These are phyloP conservation scores for Conticribra weissflogii DNA, from an alignment of 108 stramenopile species.

Conservation along the genomic window DNA sequence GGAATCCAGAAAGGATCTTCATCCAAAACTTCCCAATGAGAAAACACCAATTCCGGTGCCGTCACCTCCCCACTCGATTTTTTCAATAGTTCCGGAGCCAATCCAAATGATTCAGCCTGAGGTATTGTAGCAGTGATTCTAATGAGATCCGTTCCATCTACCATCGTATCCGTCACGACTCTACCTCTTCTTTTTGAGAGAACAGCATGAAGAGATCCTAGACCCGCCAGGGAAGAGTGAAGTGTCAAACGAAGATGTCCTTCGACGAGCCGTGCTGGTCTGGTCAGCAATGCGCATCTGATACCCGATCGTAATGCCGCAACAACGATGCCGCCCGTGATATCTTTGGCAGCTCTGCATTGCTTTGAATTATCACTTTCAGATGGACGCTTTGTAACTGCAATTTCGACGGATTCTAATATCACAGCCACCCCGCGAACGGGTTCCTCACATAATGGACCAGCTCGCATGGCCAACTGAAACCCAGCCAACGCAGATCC, in stretches of 20 bases:
- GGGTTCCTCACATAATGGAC: slow-evolving; percentile 90
- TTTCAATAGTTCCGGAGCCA: slow-evolving; percentile 81
- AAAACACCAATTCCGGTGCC: slow-evolving; percentile 86
- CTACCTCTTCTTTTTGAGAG: slow-evolving; percentile 86
- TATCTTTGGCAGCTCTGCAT: slow-evolving; percentile 49
- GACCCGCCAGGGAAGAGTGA: slow-evolving; percentile 79
- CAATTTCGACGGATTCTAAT: slow-evolving; percentile 83
- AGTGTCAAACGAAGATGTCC: slow-evolving; percentile 79
- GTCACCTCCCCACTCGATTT: slow-evolving; percentile 90
- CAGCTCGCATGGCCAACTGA: slow-evolving; percentile 76
- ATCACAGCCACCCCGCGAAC: slow-evolving; percentile 79
- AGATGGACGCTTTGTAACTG: slow-evolving; percentile 37
- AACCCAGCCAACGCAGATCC: slow-evolving; percentile 84
- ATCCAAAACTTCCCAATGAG: slow-evolving; percentile 82
- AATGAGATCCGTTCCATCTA: slow-evolving; percentile 90
- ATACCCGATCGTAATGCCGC: slow-evolving; percentile 78
- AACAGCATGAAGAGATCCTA: slow-evolving; percentile 82
- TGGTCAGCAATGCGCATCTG: slow-evolving; percentile 77
- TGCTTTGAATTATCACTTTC: neutral
- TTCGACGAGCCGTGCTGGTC: too few species aligned
- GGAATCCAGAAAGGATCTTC: slow-evolving; percentile 96
- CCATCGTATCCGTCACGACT: slow-evolving; percentile 88
- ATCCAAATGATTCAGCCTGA: slow-evolving; percentile 85
- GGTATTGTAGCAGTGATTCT: slow-evolving; percentile 81
- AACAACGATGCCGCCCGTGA: slow-evolving; percentile 83